These are phyloP conservation scores for Acanthamoeba healyi DNA, from an alignment of 208 protist species.

Conservation along the genomic window DNA sequence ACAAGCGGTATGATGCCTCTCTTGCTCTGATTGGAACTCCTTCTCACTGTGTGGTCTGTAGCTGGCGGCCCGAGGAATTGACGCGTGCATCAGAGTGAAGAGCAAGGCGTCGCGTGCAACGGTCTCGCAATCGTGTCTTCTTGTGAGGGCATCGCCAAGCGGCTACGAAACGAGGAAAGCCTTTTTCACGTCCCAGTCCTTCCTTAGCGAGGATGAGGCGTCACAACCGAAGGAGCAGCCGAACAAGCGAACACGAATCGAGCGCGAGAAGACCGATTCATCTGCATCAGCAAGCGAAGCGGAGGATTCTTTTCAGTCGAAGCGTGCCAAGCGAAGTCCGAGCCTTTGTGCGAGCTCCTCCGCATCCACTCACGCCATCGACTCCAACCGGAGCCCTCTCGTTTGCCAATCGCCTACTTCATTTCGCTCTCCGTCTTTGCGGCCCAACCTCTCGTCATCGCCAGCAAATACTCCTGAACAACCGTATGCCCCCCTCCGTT, in stretches of 20 bases:
- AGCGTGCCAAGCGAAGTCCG: neutral
- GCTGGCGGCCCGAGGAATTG: neutral
- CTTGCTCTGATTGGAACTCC: too few relatives aligned
- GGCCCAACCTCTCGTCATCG: too few relatives aligned
- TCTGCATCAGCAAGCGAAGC: neutral
- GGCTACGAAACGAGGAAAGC: neutral
- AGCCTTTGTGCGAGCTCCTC: neutral
- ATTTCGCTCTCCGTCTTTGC: too few relatives aligned
- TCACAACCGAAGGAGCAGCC: neutral
- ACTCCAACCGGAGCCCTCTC: too few relatives aligned
- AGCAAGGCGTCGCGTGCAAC: neutral
- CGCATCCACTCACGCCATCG: too few relatives aligned
- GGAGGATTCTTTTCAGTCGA: neutral
- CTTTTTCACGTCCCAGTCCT: neutral
- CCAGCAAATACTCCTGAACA: too few relatives aligned
- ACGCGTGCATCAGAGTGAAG: neutral
- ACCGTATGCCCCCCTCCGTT: too few relatives aligned
- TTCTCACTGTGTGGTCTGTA: neutral
- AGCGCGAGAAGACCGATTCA: neutral
- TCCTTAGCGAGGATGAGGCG: slow-evolving; percentile 11
- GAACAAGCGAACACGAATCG: neutral
- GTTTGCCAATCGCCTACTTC: too few relatives aligned
- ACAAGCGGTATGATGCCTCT: neutral
- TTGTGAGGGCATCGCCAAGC: neutral
- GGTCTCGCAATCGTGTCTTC: neutral